Percentiles rank a stretch among this genome's conserved stretches.
phyloP scores from a whole-genome alignment of 805 yeast genomes.

The Saccharomycopsis synnaedendra region DNA sequence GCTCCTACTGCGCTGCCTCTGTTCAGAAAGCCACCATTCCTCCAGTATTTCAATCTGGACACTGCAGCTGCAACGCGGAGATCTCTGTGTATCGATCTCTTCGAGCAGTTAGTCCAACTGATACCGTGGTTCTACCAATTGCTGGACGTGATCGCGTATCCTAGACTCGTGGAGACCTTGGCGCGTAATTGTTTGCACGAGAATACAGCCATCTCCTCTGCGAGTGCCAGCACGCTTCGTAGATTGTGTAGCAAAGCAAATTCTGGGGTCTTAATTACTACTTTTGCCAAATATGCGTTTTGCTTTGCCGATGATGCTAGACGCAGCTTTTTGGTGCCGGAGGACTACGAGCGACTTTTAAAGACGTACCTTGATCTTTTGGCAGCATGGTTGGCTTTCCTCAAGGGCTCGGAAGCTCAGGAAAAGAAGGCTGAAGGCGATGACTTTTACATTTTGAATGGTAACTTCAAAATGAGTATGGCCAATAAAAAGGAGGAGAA shows the following conservation, averaged over 20 bases:
- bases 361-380: constrained; percentile 69
- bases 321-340: constrained; percentile 44
- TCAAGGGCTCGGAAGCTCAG: constrained; percentile 26
- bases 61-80: constrained; percentile 18
- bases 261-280: constrained; percentile 58
- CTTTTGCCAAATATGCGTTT: constrained; percentile 68
- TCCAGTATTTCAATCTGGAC: constrained; percentile 13
- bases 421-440: constrained; percentile 21
- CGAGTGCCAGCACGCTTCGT: constrained; percentile 54
- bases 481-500: constrained; percentile 18
- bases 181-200: constrained; percentile 68
- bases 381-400: constrained; percentile 69
- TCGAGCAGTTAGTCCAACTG: constrained; percentile 58
- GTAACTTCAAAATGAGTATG: constrained; percentile 15
- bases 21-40: constrained; percentile 11
- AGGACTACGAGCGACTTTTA: constrained; percentile 47
- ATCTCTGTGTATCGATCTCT: constrained; percentile 41
- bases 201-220: constrained; percentile 46
- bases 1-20: constrained; percentile 5
- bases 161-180: constrained; percentile 61
- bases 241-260: constrained; percentile 56
- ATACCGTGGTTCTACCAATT: constrained; percentile 58
- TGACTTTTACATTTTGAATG: constrained; percentile 16
- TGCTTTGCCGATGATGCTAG: constrained; percentile 29
- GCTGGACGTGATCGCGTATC: constrained; percentile 38